These are phyloP conservation scores for Euphorbia lathyris DNA, from an alignment of 345 rosid species.

Conservation along the genomic window DNA sequence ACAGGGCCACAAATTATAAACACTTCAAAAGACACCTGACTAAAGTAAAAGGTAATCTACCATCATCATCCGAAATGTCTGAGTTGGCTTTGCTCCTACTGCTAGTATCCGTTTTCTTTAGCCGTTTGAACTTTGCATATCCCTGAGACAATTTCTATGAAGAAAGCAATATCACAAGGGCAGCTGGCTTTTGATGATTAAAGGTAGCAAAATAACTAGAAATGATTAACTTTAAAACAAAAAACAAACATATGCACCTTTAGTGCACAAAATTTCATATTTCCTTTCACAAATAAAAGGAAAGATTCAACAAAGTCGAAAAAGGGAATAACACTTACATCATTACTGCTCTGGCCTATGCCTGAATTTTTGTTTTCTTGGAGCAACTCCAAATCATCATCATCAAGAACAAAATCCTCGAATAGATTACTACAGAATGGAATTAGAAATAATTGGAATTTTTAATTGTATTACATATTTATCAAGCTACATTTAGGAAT, in stretches of 20 bases:
- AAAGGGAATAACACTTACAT: slow-evolving; percentile 9
- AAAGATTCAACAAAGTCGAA: background rate
- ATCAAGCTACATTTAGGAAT: background rate
- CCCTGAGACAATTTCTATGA: slow-evolving; percentile 5
- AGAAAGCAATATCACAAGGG: background rate
- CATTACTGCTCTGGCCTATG: background rate
- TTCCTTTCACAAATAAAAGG: background rate
- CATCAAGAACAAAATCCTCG: slow-evolving; percentile 16
- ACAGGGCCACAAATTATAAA: background rate
- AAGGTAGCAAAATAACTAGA: background rate
- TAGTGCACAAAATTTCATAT: background rate
- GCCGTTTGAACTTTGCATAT: slow-evolving; percentile 8
- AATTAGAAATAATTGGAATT: background rate
- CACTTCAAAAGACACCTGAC: background rate
- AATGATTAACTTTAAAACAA: background rate
- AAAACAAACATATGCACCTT: background rate
- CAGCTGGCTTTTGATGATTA: background rate
- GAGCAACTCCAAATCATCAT: slow-evolving; percentile 15
- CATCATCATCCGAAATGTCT: background rate
- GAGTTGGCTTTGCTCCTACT: background rate
- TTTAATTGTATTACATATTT: background rate
- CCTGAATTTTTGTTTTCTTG: slow-evolving; percentile 10
- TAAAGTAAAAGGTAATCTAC: background rate
- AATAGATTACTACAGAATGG: background rate
- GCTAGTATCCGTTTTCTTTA: slow-evolving; percentile 4